Conservation (phyloP, 2,329 filamentous ascomycete species). For the Aspergillus melleus region DNA sequence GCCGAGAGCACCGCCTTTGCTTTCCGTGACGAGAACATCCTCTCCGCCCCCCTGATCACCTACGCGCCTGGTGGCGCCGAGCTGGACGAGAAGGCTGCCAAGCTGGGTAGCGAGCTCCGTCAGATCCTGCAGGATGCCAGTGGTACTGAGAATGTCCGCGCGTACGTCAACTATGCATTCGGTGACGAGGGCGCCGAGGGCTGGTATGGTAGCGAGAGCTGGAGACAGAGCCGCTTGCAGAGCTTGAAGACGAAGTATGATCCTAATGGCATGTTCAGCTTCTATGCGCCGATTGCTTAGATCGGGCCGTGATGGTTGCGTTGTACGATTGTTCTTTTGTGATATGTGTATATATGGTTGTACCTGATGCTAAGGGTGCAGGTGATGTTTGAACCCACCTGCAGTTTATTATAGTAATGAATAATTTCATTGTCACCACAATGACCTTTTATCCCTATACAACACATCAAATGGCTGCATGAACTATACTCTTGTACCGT, state of each 20-base stretch:
- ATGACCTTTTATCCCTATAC: neutral
- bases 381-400: neutral
- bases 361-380: neutral
- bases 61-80: conserved; percentile 26
- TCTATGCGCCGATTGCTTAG: conserved; percentile 28
- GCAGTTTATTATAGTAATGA: neutral
- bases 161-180: conserved; percentile 35
- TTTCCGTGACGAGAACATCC: conserved; percentile 48
- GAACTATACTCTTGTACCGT: too few relatives aligned
- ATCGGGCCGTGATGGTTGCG: neutral
- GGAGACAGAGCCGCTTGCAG: conserved; percentile 32
- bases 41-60: conserved; percentile 34
- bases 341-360: neutral
- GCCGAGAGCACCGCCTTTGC: conserved; percentile 46
- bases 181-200: conserved; percentile 27
- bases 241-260: conserved; percentile 39
- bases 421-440: neutral
- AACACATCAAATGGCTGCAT: too few relatives aligned
- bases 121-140: conserved; percentile 25
- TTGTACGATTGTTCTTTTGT: neutral
- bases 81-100: conserved; percentile 23
- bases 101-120: conserved; percentile 32
- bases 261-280: conserved; percentile 31
- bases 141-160: conserved; percentile 20
- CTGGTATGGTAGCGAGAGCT: conserved; percentile 33